Conservation (phyloP, 306 rosid genomes). For the Ceratonia siliqua region DNA sequence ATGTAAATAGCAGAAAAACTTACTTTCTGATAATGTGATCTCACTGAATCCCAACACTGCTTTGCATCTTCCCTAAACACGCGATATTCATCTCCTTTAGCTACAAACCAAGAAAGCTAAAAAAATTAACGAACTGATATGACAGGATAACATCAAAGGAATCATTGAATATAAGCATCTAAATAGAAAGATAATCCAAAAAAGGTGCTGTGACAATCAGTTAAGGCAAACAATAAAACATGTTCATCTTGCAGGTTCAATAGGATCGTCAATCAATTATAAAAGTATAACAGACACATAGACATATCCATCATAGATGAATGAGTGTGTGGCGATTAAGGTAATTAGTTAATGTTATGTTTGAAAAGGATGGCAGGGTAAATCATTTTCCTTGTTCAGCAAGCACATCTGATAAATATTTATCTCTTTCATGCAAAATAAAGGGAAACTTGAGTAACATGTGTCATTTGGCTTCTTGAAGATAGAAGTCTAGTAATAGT, state of each 20-base stretch:
- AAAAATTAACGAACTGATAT: conserved; percentile 1
- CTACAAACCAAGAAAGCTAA: conserved; percentile 38
- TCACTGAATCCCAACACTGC: conserved; percentile 72
- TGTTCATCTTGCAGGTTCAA: not conserved
- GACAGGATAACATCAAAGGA: conserved; percentile 19
- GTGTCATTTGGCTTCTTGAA: not conserved
- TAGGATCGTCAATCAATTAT: not conserved
- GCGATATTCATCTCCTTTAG: conserved; percentile 69
- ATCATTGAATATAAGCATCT: conserved; percentile 19
- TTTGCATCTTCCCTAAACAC: conserved; percentile 63
- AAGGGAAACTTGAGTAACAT: not conserved
- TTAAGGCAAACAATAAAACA: not conserved
- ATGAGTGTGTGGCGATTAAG: not conserved
- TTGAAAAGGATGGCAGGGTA: not conserved
- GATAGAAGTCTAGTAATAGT: not conserved
- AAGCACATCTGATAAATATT: not conserved
- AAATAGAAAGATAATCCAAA: conserved; percentile 16
- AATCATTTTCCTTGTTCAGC: not conserved
- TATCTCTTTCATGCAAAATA: too few species aligned
- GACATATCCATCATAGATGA: not conserved
- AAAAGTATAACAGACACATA: not conserved
- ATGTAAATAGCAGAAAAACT: conserved; percentile 26
- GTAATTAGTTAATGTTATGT: not conserved
- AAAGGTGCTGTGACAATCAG: too few species aligned
- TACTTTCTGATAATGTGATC: conserved; percentile 77